Conservation (phyloP, 495 filamentous ascomycete genomes). For the Neurospora tetrasperma region DNA sequence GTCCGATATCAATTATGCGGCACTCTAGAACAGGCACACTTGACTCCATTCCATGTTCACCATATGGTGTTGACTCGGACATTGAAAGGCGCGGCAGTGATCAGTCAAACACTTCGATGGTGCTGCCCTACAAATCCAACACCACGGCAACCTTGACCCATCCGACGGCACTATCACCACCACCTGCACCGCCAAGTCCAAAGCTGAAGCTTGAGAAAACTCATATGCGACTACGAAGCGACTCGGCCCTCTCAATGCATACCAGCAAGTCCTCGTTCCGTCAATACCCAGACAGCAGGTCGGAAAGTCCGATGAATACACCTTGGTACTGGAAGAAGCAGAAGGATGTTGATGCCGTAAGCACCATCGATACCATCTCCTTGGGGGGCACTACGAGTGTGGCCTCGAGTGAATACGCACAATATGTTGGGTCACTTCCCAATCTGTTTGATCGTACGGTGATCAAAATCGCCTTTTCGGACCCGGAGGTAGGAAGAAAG, state of each 20-base stretch:
- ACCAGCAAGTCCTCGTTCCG: conserved; percentile 24
- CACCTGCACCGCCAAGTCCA: conserved; percentile 7
- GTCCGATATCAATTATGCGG: conserved; percentile 6
- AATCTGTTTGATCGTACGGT: conserved; percentile 37
- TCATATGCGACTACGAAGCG: conserved; percentile 25
- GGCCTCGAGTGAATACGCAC: not conserved
- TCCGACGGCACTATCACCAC: conserved; percentile 17
- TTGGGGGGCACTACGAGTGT: not conserved
- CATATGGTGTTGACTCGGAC: conserved; percentile 1
- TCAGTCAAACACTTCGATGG: conserved; percentile 5
- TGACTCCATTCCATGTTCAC: conserved; percentile 11
- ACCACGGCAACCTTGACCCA: conserved; percentile 4
- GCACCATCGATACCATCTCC: conserved; percentile 12
- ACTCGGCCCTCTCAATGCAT: conserved; percentile 29
- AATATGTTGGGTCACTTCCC: conserved; percentile 7
- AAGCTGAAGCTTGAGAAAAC: conserved; percentile 7
- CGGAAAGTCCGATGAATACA: conserved; percentile 12
- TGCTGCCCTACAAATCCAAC: conserved; percentile 7
- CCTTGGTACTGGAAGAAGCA: conserved; percentile 1
- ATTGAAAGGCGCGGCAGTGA: conserved; percentile 9
- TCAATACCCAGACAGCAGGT: conserved; percentile 25
- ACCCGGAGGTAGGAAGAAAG: conserved; percentile 32
- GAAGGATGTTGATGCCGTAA: conserved; percentile 7
- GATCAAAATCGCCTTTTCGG: conserved; percentile 37
- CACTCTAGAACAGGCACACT: conserved; percentile 10